phyloP scores from a whole-genome alignment of 345 rosid genomes.

The Eucalyptus melliodora region DNA sequence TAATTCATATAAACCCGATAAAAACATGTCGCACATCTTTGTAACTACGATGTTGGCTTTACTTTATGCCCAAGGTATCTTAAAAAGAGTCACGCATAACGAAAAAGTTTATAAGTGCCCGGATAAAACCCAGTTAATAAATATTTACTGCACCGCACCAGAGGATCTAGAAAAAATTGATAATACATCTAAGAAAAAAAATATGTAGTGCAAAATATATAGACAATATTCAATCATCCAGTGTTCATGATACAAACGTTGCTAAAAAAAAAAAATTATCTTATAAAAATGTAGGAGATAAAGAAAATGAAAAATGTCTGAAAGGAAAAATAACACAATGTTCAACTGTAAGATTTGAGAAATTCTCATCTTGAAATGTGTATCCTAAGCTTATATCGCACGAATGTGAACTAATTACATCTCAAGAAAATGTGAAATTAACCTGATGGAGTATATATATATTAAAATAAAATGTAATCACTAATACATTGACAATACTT shows the following conservation, averaged over 20 bases:
- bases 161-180: neutral
- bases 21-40: neutral
- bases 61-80: neutral
- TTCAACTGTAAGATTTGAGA: neutral
- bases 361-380: neutral
- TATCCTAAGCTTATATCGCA: neutral
- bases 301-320: neutral
- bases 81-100: neutral
- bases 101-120: neutral
- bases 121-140: neutral
- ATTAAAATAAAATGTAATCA: neutral
- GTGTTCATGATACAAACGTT: neutral
- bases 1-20: neutral
- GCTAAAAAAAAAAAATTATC: neutral
- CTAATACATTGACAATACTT: neutral
- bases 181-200: neutral
- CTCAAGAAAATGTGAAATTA: neutral
- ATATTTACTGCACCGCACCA: neutral
- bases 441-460: neutral
- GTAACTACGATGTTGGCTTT: neutral
- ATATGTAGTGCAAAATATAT: neutral
- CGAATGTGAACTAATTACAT: neutral
- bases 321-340: neutral
- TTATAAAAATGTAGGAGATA: neutral
- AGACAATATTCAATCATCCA: neutral